These are phyloP conservation scores for Biscogniauxia sp. DNA, from an alignment of 2,329 filamentous ascomycete genomes.

Conservation along the genomic window DNA sequence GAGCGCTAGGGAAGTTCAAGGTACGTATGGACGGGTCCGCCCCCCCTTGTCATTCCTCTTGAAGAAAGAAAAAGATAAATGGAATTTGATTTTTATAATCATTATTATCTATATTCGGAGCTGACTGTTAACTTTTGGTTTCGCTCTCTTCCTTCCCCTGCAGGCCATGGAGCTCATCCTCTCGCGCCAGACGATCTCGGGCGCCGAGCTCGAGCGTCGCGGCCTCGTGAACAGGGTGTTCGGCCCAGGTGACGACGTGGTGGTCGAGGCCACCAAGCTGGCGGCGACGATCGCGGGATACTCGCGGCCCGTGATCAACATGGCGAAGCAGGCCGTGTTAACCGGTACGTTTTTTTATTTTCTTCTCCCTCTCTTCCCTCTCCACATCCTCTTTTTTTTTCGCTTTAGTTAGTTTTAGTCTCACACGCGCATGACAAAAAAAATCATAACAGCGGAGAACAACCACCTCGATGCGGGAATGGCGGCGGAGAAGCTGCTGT, in stretches of 20 bases:
- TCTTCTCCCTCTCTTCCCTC: neutral
- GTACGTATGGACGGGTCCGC: conserved; percentile 19
- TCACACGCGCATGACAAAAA: conserved; percentile 12
- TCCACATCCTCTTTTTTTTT: neutral
- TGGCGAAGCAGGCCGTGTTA: conserved; percentile 44
- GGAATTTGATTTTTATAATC: no score
- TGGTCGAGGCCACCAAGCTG: conserved; percentile 37
- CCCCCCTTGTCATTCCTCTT: neutral
- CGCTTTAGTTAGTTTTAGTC: no score
- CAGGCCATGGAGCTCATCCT: conserved; percentile 47
- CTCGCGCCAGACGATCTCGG: conserved; percentile 38
- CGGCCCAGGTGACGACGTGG: conserved; percentile 31
- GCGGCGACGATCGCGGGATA: conserved; percentile 40
- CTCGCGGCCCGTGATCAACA: conserved; percentile 38
- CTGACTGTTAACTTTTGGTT: conserved; percentile 1
- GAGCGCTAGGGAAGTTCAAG: conserved; percentile 36
- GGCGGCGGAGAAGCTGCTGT: conserved; percentile 34
- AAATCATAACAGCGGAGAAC: conserved; percentile 38
- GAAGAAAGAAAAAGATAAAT: no score
- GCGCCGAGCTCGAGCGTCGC: conserved; percentile 37
- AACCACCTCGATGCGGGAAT: conserved; percentile 40
- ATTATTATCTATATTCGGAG: no score
- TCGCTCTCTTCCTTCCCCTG: no score
- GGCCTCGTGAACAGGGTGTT: conserved; percentile 40
- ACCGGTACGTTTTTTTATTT: conserved; percentile 31